Evolutionary conservation across 139 green algal species (phyloP), one percentile per base, ranked within the genome.

Genomic region (Ulvella scutata): DNA sequence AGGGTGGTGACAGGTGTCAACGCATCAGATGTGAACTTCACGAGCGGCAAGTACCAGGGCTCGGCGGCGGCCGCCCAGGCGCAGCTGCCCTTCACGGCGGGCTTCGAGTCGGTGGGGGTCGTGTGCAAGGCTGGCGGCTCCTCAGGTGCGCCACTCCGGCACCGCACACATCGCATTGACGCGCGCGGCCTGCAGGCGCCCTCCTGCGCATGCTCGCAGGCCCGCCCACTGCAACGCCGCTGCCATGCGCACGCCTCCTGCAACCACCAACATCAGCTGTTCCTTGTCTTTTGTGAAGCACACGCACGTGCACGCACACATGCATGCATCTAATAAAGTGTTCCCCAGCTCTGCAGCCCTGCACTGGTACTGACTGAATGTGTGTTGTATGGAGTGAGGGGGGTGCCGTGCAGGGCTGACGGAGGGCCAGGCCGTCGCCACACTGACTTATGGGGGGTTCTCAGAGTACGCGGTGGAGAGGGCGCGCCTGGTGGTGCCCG

Each of bases 21-120:
- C 76, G 90, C 89, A 0, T 85, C 74, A 10, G 90, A 96, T 79
- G 80, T 96, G 81, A 96, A 96, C 84, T 93, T 87, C 78, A 89
- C 83, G 3, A 78, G 83, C 0, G 90, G 90, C 13, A 62, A 81
- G 39, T 92, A 93, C 61, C 85, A 89, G 62, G 72, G 75, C 61
- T 85, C 62, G 78, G 39, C 23, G 0, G 72, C 76, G 0, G 79
- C 82, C 26, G 87, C 88, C 0, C 39, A 83, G 62, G 79, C 78
- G 13, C 37, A 79, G 76, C 85, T 93, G 78, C 90, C 90, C 4
- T 93, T 89, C 74, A 83, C 87, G 59, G 82, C 84, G 7, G 90
- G 90, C 28, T 96, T 96, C 79, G 90, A 96, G 80, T 81, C 81
- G 4, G 84, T 89, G 2, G 84, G 81, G 28, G 81, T 93, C 4